Base-by-base conservation (phyloP, 768 basidiomycete species). In the Pisolithus microcarpus region DNA sequence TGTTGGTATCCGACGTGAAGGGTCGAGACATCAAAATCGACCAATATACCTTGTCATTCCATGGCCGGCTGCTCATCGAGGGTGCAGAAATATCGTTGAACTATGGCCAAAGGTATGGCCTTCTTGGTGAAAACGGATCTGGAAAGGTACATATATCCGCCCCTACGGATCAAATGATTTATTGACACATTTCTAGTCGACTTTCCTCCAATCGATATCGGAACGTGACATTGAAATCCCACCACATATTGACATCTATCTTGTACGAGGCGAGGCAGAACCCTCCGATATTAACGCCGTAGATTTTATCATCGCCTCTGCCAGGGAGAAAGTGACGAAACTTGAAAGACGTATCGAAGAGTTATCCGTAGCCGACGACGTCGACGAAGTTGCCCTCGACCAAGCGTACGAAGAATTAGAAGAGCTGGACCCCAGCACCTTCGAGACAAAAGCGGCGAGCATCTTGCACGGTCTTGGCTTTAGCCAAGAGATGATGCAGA, bases 401-500 rank as follows among this genome's bases (percentile, higher is more conserved):
- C 72, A 82, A 7, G 81, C 90, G 1, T 95, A 96, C 68, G 95
- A 98, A 69, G 92, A 95, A 69, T 79, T 98, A 26, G 96, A 99
- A 70, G 95, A 96, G 68, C 74, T 99, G 70, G 95, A 99, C 72
- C 94, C 96, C 2, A 78, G 70, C 54, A 96, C 93, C 5, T 99
- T 99, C 65, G 96, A 98, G 69, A 79, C 85, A 36, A 98, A 98
- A 71, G 95, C 96, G 1, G 88, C 87, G 48, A 88, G 88, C 58
- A 95, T 99, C 59, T 79, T 98, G n/a, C 89, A 95, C 61, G 96
- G 95, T 81, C 82, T 99, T 37, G 95, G 95, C 15, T 99, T 99
- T 74, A 75, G 77, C 44, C 80, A 78, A 60, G 65, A 73, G 49
- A 98, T 98, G 95, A 96, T 98, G 94, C 79, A 80, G 68, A 89